Conservation (phyloP, 257 asterid genomes). For the Parsonsia alboflavescens region DNA sequence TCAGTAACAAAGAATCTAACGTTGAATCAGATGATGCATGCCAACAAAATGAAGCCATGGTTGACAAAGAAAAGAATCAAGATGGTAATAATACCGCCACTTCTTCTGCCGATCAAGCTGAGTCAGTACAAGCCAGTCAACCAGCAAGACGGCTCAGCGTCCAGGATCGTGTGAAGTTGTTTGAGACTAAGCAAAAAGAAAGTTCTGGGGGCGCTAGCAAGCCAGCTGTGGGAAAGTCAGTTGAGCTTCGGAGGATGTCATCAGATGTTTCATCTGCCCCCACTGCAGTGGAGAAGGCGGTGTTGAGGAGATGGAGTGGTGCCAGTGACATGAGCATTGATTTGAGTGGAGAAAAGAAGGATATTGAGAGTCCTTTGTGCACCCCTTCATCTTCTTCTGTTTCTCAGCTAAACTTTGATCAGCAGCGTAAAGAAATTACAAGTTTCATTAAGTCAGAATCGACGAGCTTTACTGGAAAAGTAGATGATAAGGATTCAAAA, state of each 20-base stretch:
- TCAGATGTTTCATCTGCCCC: slow-evolving; percentile 56
- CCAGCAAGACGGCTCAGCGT: slow-evolving; percentile 75
- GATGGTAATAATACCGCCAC: slow-evolving; percentile 9
- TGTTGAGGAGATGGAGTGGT: slow-evolving; percentile 89
- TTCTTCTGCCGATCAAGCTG: slow-evolving; percentile 22
- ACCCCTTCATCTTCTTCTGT: slow-evolving; percentile 42
- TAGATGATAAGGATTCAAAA: slow-evolving; percentile 28
- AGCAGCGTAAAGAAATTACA: slow-evolving; percentile 29
- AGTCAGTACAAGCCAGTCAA: slow-evolving; percentile 40
- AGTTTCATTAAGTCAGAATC: slow-evolving; percentile 43
- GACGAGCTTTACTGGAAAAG: slow-evolving; percentile 30
- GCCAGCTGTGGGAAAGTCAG: slow-evolving; percentile 49
- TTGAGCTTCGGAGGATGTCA: slow-evolving; percentile 67
- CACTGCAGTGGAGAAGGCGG: slow-evolving; percentile 52
- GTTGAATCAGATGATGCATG: slow-evolving; percentile 20
- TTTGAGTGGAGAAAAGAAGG: slow-evolving; percentile 70
- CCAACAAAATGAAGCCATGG: slow-evolving; percentile 12
- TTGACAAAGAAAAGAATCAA: slow-evolving; percentile 17
- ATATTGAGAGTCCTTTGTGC: slow-evolving; percentile 50
- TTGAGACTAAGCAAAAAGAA: slow-evolving; percentile 90
- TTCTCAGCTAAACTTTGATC: slow-evolving; percentile 31
- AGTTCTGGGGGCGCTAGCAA: slow-evolving; percentile 59
- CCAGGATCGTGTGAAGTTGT: slow-evolving; percentile 79
- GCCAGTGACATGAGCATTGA: slow-evolving; percentile 93
- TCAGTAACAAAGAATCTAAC: slow-evolving; percentile 27